A percentile compares a stretch with the other conserved stretches of the same genome.
Conservation (phyloP, 2,329 filamentous ascomycete species). For the Colletotrichum musae region DNA sequence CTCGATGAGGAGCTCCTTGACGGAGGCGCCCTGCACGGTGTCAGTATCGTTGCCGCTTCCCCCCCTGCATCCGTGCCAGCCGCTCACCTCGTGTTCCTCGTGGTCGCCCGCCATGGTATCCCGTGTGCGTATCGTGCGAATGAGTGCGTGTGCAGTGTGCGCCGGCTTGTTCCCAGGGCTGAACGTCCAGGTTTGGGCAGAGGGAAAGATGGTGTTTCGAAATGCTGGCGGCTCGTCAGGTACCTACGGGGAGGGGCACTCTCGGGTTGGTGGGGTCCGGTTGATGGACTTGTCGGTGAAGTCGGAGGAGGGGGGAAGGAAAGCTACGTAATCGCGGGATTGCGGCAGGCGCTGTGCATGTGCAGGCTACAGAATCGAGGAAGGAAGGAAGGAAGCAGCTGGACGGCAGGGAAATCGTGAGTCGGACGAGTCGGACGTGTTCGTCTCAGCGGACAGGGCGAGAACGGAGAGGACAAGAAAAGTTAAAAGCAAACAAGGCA, state of each 20-base stretch:
- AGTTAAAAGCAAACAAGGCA: no score
- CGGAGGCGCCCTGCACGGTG: slow-evolving; percentile 80
- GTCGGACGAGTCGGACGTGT: background rate
- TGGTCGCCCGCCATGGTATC: slow-evolving; percentile 46
- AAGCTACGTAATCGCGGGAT: slow-evolving; percentile 7
- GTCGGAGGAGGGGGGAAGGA: background rate
- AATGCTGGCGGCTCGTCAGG: slow-evolving; percentile 13
- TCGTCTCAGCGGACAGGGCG: slow-evolving; percentile 2
- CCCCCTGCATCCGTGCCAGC: background rate
- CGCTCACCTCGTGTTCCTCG: slow-evolving; percentile 54
- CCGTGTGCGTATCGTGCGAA: background rate
- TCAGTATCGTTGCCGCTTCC: background rate
- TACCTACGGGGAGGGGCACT: background rate
- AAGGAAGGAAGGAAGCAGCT: background rate
- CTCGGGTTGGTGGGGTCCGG: background rate
- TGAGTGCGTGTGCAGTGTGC: background rate
- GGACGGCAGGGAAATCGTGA: background rate
- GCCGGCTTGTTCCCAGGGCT: background rate
- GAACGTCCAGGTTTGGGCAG: slow-evolving; percentile 8
- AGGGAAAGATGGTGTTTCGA: slow-evolving; percentile 17
- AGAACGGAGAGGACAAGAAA: background rate
- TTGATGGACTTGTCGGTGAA: slow-evolving; percentile 6
- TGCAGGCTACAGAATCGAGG: background rate
- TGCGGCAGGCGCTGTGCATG: background rate
- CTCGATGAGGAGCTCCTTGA: slow-evolving; percentile 89